Evolutionary conservation across 2,329 filamentous ascomycete species (phyloP).

Genomic region (Calonectria fujianensis): DNA sequence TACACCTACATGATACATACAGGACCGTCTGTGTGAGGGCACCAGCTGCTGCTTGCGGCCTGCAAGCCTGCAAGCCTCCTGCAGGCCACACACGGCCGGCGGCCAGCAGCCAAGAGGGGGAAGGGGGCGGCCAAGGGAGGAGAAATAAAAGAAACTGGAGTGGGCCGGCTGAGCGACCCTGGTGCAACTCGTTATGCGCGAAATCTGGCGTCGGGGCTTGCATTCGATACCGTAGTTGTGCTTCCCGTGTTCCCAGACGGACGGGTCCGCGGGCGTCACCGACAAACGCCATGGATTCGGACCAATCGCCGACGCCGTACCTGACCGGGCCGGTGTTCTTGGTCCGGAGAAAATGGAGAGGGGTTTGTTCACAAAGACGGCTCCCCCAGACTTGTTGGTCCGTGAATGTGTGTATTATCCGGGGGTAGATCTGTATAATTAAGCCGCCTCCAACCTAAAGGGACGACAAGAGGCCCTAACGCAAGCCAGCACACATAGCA

Average conservation of each 20-base stretch:
- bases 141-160: conserved; percentile 18
- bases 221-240: conserved; percentile 39
- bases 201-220: conserved; percentile 45
- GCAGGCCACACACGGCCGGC: conserved; percentile 35
- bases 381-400: conserved; percentile 30
- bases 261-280: conserved; percentile 46
- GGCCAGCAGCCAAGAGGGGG: conserved; percentile 28
- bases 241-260: conserved; percentile 47
- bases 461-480: conserved; percentile 25
- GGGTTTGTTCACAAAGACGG: conserved; percentile 33
- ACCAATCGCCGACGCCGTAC: conserved; percentile 44
- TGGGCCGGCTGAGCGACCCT: conserved; percentile 35
- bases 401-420: conserved; percentile 26
- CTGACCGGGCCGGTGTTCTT: conserved; percentile 49
- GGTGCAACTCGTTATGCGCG: conserved; percentile 46
- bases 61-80: conserved; percentile 31
- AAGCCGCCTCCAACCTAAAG: conserved; percentile 33
- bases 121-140: not conserved
- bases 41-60: conserved; percentile 28
- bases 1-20: conserved; percentile 34
- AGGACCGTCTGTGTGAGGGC: conserved; percentile 21
- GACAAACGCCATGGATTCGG: conserved; percentile 44
- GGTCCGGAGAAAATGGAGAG: conserved; percentile 29
- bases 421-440: conserved; percentile 30
- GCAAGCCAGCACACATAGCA: conserved; percentile 30